phyloP scores from a whole-genome alignment of 2,329 filamentous ascomycete species.

The Colletotrichum salicis region DNA sequence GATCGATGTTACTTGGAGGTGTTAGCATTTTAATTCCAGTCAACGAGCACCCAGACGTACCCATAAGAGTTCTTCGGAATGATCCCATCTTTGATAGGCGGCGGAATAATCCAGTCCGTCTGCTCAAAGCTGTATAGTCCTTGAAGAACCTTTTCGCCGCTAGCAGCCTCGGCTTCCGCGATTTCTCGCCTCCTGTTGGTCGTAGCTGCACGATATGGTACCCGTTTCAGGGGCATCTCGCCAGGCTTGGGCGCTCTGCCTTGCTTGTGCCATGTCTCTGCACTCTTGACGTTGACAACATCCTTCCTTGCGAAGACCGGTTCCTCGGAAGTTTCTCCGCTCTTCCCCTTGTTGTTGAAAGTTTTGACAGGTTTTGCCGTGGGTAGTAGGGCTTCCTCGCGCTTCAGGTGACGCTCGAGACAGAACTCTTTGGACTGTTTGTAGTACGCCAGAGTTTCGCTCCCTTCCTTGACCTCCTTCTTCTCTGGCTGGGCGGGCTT shows the following conservation, averaged over 20 bases:
- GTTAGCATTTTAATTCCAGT: neutral
- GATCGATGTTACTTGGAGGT: conserved; percentile 80
- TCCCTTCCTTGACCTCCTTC: conserved; percentile 77
- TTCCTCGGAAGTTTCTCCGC: conserved; percentile 77
- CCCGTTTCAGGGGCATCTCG: conserved; percentile 82
- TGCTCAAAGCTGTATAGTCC: conserved; percentile 86
- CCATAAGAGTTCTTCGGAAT: conserved; percentile 96
- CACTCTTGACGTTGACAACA: conserved; percentile 85
- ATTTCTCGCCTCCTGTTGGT: conserved; percentile 88
- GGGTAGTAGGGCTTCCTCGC: conserved; percentile 86
- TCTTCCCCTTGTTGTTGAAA: conserved; percentile 81
- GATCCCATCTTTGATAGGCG: conserved; percentile 82
- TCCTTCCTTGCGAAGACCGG: conserved; percentile 84
- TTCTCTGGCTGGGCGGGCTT: conserved; percentile 77
- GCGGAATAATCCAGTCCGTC: conserved; percentile 95
- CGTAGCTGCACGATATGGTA: conserved; percentile 92
- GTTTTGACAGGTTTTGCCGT: conserved; percentile 75
- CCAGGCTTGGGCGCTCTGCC: conserved; percentile 79
- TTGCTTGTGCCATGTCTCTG: conserved; percentile 98
- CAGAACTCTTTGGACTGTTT: conserved; percentile 88
- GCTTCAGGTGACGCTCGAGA: conserved; percentile 84
- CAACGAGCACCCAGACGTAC: conserved; percentile 39
- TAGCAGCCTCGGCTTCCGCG: conserved; percentile 82
- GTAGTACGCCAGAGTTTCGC: conserved; percentile 87
- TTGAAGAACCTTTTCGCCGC: conserved; percentile 85